Conservation (phyloP, 106 monocot genomes). For the Ottelia alismoides region DNA sequence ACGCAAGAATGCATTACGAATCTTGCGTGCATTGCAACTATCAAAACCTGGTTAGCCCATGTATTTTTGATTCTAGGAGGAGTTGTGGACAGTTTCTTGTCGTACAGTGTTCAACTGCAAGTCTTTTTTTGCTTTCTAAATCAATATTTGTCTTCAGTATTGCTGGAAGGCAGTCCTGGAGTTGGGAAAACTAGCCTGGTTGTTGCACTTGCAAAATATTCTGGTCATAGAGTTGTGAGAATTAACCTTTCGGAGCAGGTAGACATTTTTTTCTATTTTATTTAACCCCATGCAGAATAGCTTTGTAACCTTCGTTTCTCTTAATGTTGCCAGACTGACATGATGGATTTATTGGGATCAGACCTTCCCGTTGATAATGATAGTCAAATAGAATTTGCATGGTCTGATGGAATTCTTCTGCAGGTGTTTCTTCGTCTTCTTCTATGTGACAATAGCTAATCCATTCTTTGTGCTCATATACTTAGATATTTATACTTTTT, state of each 20-base stretch:
- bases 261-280: constrained; percentile 5
- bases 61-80: no score
- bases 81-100: no score
- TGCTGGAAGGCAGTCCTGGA: constrained; percentile 97
- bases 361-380: constrained; percentile 67
- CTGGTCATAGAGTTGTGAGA: constrained; percentile 80
- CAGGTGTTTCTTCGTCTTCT: no score
- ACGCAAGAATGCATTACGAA: constrained; percentile 64
- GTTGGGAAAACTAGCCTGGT: constrained; percentile 97
- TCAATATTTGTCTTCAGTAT: constrained; percentile 43
- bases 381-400: constrained; percentile 74
- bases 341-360: constrained; percentile 97
- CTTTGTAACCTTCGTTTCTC: neutral
- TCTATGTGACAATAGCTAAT: no score
- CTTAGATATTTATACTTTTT: no score
- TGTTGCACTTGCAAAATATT: constrained; percentile 76
- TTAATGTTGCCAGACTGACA: constrained; percentile 59
- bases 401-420: constrained; percentile 96
- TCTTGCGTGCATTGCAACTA: constrained; percentile 91
- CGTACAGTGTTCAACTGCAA: no score
- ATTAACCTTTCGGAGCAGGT: constrained; percentile 99
- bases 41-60: constrained; percentile 84
- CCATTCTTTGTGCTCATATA: no score
- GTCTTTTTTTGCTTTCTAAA: no score
- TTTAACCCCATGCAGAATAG: neutral